Evolutionary conservation across 257 asterid species (phyloP), one percentile per base, ranked within the genome.

Genomic region (Eustoma russellianum): DNA sequence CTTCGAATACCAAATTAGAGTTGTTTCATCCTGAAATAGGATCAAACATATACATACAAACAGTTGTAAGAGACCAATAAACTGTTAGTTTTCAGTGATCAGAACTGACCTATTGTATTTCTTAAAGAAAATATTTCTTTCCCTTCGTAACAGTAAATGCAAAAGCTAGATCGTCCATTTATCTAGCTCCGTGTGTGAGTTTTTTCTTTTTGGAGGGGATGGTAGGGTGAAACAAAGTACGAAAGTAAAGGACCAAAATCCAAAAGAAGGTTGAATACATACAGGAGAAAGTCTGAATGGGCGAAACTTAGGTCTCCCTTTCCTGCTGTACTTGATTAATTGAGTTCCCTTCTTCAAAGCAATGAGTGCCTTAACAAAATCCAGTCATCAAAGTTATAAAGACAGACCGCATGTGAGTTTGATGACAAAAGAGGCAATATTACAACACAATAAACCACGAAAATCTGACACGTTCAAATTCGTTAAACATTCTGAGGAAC

Each of bases 331-430:
- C 83, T 91, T 91, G 76, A 91, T 69, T 58, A 91, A 60, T 58
- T 88, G 98, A 52, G 98, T 83, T 41, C 98, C 98, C 74, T 85
- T 91, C 81, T 85, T 87, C 94, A 91, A 79, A 64, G 81, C 77
- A 59, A 80, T 69, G 64, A 91, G 75, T 65, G 95, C 85, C 96
- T 91, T 77, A 68, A 75, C 30, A 9, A 33, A 46, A 56, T 69
- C 44, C 59, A 56, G 50, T 6, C 53, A 50, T 47, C 48, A 60
- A 55, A 65, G 54, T 13, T 38, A 5, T 10, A 64, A 53, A 63
- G 58, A 53, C 65, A 17, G 45, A 47, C 43, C 57, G 11, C 24
- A 45, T 45, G 30, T 24, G 49, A 10, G 50, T 47, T 53, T 13
- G 35, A 50, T 43, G 19, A 17, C 44, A 28, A 33, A 19, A 11